Evolutionary conservation across 1,284 basidiomycete genomes (phyloP).

Genomic region (Golubevia pallescens): DNA sequence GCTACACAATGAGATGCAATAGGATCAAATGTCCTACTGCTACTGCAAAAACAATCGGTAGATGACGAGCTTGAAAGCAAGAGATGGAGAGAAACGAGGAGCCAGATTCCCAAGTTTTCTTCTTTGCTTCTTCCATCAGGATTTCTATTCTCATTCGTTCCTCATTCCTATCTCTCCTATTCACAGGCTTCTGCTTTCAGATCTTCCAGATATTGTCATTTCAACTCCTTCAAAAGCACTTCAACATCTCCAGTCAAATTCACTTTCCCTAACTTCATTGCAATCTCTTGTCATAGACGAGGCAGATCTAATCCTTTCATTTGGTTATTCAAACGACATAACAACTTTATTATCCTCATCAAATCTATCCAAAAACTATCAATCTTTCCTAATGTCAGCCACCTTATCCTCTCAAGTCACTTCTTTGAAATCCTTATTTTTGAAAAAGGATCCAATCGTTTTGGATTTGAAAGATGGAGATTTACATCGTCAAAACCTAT

Average conservation of each 20-base stretch:
- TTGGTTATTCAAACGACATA: slow-evolving; percentile 51
- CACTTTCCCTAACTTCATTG: slow-evolving; percentile 36
- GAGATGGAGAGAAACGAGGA: too few species aligned
- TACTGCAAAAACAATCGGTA: too few species aligned
- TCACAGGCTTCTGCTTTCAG: slow-evolving; percentile 51
- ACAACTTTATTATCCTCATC: slow-evolving; percentile 23
- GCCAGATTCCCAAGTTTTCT: too few species aligned
- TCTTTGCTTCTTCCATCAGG: too few species aligned
- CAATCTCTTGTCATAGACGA: slow-evolving; percentile 60
- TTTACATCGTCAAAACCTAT: slow-evolving; percentile 23
- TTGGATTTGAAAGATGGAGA: background rate
- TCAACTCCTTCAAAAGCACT: slow-evolving; percentile 55
- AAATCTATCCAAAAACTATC: slow-evolving; percentile 31
- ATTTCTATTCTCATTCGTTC: too few species aligned
- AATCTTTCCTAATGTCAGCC: slow-evolving; percentile 57
- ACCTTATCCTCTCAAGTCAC: slow-evolving; percentile 53
- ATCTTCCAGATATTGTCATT: slow-evolving; percentile 55
- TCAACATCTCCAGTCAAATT: slow-evolving; percentile 25
- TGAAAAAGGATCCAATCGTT: slow-evolving; percentile 36
- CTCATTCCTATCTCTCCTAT: slow-evolving; percentile 25
- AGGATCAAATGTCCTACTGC: too few species aligned
- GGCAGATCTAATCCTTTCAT: slow-evolving; percentile 59
- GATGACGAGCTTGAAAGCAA: too few species aligned
- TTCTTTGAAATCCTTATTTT: slow-evolving; percentile 44
- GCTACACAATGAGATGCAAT: too few species aligned